A percentile compares a stretch with the other conserved stretches of the same genome.
These are phyloP conservation scores for Marsdenia floribunda DNA, from an alignment of 257 asterid species.

Conservation along the genomic window DNA sequence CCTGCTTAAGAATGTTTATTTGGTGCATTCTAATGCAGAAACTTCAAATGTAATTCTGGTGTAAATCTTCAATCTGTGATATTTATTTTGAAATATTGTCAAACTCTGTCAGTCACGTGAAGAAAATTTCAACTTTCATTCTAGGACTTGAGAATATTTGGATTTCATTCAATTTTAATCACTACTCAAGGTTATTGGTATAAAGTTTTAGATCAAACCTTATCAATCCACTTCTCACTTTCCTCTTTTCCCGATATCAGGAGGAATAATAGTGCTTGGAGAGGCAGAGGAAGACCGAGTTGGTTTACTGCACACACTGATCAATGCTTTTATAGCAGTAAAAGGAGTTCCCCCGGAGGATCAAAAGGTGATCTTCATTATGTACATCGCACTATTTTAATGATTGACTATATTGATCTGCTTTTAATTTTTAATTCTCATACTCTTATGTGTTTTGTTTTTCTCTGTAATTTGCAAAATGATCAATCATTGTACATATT, in stretches of 20 bases:
- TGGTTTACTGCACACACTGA: conserved; percentile 49
- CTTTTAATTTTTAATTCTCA: not conserved
- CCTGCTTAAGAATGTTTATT: not conserved
- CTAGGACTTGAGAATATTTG: not conserved
- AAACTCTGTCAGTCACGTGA: not conserved
- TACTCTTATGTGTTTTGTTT: not conserved
- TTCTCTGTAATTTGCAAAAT: not conserved
- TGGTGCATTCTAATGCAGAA: not conserved
- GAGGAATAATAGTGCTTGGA: conserved; percentile 98
- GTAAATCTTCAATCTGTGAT: not conserved
- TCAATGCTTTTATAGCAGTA: conserved; percentile 58
- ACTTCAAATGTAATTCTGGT: not conserved
- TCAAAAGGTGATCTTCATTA: conserved; percentile 55
- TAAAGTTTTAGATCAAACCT: not conserved
- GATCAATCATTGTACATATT: not conserved
- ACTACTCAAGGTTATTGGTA: not conserved
- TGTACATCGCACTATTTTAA: not conserved
- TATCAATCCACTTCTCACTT: not conserved
- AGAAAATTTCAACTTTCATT: not conserved
- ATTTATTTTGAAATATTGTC: not conserved
- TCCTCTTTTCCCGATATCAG: conserved; percentile 34
- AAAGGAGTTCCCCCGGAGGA: conserved; percentile 69
- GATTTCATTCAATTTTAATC: not conserved
- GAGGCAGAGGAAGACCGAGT: conserved; percentile 60
- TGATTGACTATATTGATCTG: not conserved